These are phyloP conservation scores for Acanthamoeba healyi DNA, from an alignment of 208 protist genomes.

Conservation along the genomic window DNA sequence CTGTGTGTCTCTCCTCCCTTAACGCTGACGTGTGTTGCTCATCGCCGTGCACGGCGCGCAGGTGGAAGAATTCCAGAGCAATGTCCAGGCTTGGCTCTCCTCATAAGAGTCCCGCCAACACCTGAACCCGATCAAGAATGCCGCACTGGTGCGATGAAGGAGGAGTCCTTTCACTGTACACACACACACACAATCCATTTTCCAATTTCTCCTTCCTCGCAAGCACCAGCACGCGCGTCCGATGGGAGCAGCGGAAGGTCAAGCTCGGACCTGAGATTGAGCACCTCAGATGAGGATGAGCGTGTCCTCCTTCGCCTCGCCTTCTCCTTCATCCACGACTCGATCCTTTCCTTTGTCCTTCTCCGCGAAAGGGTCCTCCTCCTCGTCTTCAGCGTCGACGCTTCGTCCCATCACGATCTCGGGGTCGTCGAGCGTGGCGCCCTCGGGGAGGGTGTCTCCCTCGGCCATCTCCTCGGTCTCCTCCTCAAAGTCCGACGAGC, in stretches of 20 bases:
- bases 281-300: slow-evolving; percentile 18
- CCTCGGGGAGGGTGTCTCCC: background rate
- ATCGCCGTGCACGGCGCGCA: background rate
- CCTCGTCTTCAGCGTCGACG: background rate
- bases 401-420: background rate
- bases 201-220: background rate
- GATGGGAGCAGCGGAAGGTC: no score
- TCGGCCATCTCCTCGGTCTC: background rate
- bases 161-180: background rate
- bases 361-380: background rate
- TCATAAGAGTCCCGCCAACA: background rate
- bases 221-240: background rate
- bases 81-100: background rate
- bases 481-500: slow-evolving; percentile 6
- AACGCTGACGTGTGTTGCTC: background rate
- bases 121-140: background rate
- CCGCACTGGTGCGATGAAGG: no score
- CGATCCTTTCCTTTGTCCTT: slow-evolving; percentile 37
- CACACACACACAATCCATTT: background rate
- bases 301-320: background rate
- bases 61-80: slow-evolving; percentile 39
- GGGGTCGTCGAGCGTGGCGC: background rate
- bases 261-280: no score
- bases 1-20: background rate
- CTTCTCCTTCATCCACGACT: background rate